Percentiles rank a stretch among this genome's conserved stretches.
phyloP scores from a whole-genome alignment of 2,329 filamentous ascomycete genomes.

The Colletotrichum higginsianum region DNA sequence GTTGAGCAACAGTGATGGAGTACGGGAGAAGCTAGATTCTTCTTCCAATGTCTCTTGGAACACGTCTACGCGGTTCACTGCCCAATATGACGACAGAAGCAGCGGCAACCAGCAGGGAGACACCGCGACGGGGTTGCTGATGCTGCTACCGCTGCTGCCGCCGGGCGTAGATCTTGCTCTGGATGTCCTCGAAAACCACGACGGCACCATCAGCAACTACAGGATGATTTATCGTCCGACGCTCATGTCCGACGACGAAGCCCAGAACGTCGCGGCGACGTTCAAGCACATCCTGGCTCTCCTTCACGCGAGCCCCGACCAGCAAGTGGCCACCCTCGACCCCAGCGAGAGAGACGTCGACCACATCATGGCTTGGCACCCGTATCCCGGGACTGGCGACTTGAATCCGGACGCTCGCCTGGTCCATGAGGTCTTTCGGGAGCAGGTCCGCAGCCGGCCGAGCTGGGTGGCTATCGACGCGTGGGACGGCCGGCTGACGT shows the following conservation, averaged over 20 bases:
- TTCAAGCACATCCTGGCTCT: not conserved
- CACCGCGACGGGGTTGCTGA: not conserved
- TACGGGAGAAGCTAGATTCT: not conserved
- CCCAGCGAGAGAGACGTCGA: not conserved
- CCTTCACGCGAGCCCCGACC: not conserved
- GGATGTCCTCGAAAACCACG: not conserved
- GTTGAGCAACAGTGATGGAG: not conserved
- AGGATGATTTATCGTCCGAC: not conserved
- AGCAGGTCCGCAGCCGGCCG: not conserved
- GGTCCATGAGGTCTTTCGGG: not conserved
- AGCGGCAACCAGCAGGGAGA: not conserved
- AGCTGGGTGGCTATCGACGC: constrained; percentile 44
- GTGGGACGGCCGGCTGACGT: constrained; percentile 52
- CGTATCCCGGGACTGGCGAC: not conserved
- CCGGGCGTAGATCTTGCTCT: not conserved
- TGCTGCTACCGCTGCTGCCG: not conserved
- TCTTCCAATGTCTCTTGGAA: not conserved
- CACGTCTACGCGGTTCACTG: not conserved
- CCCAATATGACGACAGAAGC: not conserved
- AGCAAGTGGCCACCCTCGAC: not conserved
- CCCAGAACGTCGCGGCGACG: not conserved
- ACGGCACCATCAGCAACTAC: not conserved
- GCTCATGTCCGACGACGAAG: not conserved
- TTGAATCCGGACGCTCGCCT: not conserved
- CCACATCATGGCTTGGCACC: not conserved